phyloP scores from a whole-genome alignment of 495 filamentous ascomycete genomes.

The Penicillium flavigenum region DNA sequence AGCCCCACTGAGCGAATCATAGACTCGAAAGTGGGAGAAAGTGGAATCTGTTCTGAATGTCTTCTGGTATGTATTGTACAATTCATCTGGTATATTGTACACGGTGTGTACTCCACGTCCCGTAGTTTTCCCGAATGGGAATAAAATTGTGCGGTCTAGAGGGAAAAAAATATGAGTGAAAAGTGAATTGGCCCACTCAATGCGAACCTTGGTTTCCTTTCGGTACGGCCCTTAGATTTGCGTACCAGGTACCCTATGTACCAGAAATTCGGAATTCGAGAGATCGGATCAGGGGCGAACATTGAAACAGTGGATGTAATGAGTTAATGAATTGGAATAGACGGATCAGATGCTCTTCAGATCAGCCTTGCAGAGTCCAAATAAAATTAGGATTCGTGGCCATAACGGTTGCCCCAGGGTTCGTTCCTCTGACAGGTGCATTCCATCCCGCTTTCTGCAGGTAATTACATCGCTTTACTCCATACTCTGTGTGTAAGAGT shows the following conservation, averaged over 20 bases:
- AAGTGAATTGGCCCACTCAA: conserved; percentile 11
- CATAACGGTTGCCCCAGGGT: conserved; percentile 35
- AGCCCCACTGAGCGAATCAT: conserved; percentile 5
- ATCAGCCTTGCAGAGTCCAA: conserved; percentile 2
- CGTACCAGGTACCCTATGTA: neutral
- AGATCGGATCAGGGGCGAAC: conserved; percentile 1
- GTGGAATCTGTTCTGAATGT: neutral
- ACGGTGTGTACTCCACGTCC: conserved; percentile 17
- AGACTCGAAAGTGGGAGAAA: neutral
- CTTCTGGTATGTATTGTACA: neutral
- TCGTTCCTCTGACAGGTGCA: conserved; percentile 29
- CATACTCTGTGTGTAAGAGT: conserved; percentile 15
- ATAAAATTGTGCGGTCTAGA: neutral
- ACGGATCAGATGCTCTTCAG: neutral
- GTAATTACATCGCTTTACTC: conserved; percentile 15
- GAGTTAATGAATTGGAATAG: neutral
- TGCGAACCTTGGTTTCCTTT: conserved; percentile 13
- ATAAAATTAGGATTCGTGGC: conserved; percentile 19
- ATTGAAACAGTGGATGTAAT: conserved; percentile 6
- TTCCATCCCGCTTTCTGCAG: conserved; percentile 19
- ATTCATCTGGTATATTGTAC: conserved; percentile 2
- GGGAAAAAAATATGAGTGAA: neutral
- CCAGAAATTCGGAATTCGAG: neutral
- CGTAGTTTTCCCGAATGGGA: conserved; percentile 1
- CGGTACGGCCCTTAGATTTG: conserved; percentile 26